A percentile compares a stretch with the other conserved stretches of the same genome.
phyloP scores from a whole-genome alignment of 2,329 filamentous ascomycete genomes.

The Aureobasidium sp. region DNA sequence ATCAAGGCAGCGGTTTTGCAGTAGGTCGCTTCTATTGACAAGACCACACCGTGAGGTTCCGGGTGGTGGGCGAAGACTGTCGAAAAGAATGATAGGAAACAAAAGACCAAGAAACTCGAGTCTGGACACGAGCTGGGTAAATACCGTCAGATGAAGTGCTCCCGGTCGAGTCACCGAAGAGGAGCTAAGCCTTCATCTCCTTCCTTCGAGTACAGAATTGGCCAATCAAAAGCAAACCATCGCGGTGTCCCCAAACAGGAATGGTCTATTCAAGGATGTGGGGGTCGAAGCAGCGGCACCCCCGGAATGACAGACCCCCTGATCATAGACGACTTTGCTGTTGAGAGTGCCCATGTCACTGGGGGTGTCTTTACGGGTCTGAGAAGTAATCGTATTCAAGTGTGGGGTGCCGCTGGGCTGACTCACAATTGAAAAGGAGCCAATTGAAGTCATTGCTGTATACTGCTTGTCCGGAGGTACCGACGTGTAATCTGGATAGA shows the following conservation, averaged over 20 bases:
- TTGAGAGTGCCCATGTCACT: not conserved
- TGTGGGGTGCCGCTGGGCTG: slow-evolving; percentile 2
- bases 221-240: not conserved
- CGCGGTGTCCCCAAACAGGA: slow-evolving; percentile 1
- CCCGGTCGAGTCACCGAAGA: slow-evolving; percentile 3
- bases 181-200: not conserved
- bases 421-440: not conserved
- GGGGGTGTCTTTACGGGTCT: not conserved
- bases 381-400: not conserved
- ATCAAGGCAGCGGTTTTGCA: slow-evolving; percentile 2
- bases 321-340: not conserved
- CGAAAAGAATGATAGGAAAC: not conserved
- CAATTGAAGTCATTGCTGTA: not conserved
- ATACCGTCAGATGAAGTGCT: not conserved
- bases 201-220: not conserved
- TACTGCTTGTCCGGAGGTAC: not conserved
- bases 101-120: not conserved
- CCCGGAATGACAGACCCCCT: not conserved
- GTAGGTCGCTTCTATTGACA: slow-evolving; percentile 4
- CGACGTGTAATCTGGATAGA: not conserved
- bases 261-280: not conserved
- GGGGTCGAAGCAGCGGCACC: not conserved
- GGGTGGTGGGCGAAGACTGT: slow-evolving; percentile 9
- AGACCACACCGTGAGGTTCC: slow-evolving; percentile 1
- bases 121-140: slow-evolving; percentile 8